phyloP scores from a whole-genome alignment of 805 yeast genomes.

The Metschnikowia bowlesiae region DNA sequence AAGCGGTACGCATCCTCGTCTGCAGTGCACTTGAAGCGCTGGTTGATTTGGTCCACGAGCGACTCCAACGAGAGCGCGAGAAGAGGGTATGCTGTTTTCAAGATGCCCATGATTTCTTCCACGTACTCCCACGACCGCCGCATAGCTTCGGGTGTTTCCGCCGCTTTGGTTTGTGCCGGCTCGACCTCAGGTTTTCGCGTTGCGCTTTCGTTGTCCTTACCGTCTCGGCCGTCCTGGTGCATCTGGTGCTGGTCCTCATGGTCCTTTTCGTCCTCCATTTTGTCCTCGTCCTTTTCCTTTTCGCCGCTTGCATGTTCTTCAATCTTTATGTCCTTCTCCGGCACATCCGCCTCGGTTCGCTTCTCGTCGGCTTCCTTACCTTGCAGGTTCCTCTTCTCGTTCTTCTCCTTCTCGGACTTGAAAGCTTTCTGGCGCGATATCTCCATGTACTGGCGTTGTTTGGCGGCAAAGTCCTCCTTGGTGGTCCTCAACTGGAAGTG shows the following conservation, averaged over 20 bases:
- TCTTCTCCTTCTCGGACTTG: conserved; percentile 7
- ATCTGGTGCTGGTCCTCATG: neutral
- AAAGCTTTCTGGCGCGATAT: conserved; percentile 21
- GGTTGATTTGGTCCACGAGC: conserved; percentile 90
- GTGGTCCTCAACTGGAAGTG: conserved; percentile 95
- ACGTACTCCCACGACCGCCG: conserved; percentile 92
- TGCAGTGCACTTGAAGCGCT: conserved; percentile 85
- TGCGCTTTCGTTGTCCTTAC: too few species aligned
- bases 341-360: too few species aligned
- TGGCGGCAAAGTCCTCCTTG: conserved; percentile 84
- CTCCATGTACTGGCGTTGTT: conserved; percentile 67
- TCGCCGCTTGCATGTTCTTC: neutral
- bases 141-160: conserved; percentile 12
- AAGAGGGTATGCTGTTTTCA: conserved; percentile 94
- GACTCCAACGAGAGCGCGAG: conserved; percentile 91
- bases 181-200: neutral
- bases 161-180: neutral
- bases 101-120: conserved; percentile 85
- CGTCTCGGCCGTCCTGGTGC: too few species aligned
- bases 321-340: neutral
- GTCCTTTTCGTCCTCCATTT: conserved; percentile 2
- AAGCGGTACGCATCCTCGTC: conserved; percentile 96
- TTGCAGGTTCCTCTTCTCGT: neutral
- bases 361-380: neutral
- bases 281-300: conserved; percentile 2